Percentiles rank a stretch among this genome's conserved stretches.
Conservation (phyloP, 306 rosid genomes). For the barrel medic (Medicago truncatula) region DNA sequence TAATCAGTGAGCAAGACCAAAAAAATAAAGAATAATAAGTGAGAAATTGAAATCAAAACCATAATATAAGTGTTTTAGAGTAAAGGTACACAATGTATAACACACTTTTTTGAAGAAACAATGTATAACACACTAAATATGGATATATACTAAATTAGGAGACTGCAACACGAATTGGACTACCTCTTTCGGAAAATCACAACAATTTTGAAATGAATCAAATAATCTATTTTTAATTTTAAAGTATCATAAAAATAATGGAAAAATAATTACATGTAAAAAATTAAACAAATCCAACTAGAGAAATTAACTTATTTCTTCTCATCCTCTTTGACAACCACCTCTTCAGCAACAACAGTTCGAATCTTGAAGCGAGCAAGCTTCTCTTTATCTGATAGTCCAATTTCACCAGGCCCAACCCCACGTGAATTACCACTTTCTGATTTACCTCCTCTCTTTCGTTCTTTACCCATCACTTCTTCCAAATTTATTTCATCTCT, state of each 20-base stretch:
- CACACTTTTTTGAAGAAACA: no score
- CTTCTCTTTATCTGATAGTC: background rate
- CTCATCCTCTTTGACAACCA: conserved; percentile 14
- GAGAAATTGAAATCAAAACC: no score
- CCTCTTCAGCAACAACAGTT: conserved; percentile 32
- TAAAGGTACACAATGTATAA: no score
- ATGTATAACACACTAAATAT: no score
- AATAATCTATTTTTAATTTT: background rate
- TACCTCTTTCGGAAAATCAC: background rate
- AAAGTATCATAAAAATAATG: background rate
- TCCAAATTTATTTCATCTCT: conserved; percentile 30
- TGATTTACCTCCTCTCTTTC: conserved; percentile 2
- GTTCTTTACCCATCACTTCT: background rate
- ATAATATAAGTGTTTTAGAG: no score
- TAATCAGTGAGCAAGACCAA: no score
- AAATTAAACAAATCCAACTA: background rate
- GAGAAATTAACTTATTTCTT: background rate
- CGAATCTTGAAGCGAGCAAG: conserved; percentile 45
- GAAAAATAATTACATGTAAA: background rate
- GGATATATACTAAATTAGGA: no score
- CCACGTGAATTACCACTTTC: conserved; percentile 21
- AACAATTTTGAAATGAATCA: background rate
- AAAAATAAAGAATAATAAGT: no score
- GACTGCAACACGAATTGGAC: no score
- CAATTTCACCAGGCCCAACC: background rate